A percentile compares a stretch with the other conserved stretches of the same genome.
phyloP scores from a whole-genome alignment of 2,329 filamentous ascomycete genomes.

The Exophiala sp. region DNA sequence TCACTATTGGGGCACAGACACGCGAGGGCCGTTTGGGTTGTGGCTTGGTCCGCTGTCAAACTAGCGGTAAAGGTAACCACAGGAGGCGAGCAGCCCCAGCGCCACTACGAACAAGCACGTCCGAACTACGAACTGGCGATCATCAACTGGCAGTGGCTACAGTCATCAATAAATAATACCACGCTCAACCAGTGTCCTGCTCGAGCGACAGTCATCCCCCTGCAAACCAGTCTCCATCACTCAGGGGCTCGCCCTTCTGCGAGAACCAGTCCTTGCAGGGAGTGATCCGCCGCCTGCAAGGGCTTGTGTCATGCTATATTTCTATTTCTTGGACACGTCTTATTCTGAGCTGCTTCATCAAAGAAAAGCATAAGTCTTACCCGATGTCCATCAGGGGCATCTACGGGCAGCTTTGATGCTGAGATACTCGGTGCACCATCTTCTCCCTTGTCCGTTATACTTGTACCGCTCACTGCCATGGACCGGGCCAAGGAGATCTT shows the following conservation, averaged over 20 bases:
- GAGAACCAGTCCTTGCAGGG: background rate
- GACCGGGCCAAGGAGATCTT: conserved; percentile 6
- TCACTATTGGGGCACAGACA: background rate
- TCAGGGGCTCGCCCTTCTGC: background rate
- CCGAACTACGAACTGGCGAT: too few species aligned
- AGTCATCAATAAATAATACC: too few species aligned
- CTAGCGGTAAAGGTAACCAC: background rate
- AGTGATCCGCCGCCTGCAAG: background rate
- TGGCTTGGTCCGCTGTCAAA: background rate
- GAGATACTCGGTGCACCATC: background rate
- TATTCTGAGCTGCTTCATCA: background rate
- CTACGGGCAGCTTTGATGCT: background rate
- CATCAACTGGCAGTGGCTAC: too few species aligned
- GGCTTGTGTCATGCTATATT: background rate
- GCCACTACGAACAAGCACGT: background rate
- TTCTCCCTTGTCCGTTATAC: background rate
- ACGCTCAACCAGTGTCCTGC: too few species aligned
- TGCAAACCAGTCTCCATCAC: background rate
- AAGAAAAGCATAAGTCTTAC: background rate
- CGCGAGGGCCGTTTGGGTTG: background rate
- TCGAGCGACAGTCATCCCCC: too few species aligned
- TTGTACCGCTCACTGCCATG: conserved; percentile 11
- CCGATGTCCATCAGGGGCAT: background rate
- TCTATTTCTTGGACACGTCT: background rate
- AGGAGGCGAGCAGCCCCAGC: background rate